Percentiles rank a stretch among this genome's conserved stretches.
Evolutionary conservation across 495 filamentous ascomycete species (phyloP).

Genomic region (Podospora fimiseda): DNA sequence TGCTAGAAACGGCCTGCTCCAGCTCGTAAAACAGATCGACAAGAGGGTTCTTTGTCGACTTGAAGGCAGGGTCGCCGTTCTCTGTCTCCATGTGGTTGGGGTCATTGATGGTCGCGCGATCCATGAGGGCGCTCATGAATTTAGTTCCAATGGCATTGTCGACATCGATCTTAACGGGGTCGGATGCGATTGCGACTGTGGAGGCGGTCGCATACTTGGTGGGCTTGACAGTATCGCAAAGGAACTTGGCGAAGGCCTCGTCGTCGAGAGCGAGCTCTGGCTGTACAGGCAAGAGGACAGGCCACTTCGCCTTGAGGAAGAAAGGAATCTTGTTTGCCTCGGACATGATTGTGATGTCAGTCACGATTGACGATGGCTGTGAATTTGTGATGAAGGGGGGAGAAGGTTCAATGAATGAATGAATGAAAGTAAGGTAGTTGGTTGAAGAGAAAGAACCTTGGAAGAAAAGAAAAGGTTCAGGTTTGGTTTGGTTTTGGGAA

Average conservation of each 20-base stretch:
- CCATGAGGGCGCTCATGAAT: conserved; percentile 25
- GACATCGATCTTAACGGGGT: no score
- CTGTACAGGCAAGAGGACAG: conserved; percentile 31
- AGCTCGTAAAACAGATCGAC: conserved; percentile 42
- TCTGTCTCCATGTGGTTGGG: conserved; percentile 38
- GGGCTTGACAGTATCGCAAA: conserved; percentile 14
- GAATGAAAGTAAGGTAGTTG: no score
- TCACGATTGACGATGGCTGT: neutral
- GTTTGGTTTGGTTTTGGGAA: no score
- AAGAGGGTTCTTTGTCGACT: conserved; percentile 32
- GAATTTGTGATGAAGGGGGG: neutral
- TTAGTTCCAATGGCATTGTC: neutral
- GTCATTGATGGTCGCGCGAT: conserved; percentile 8
- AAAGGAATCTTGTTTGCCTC: conserved; percentile 12
- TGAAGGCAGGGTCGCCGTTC: conserved; percentile 34
- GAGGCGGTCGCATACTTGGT: neutral
- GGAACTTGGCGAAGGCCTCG: conserved; percentile 23
- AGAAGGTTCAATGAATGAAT: neutral
- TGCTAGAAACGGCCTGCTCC: conserved; percentile 24
- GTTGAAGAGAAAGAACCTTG: neutral
- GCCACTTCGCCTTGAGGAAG: conserved; percentile 34
- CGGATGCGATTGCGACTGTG: no score
- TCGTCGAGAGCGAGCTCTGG: conserved; percentile 26
- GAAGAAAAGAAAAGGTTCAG: neutral
- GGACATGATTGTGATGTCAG: neutral